phyloP scores from a whole-genome alignment of 2,329 filamentous ascomycete genomes.

The Venturiaceae sp. region DNA sequence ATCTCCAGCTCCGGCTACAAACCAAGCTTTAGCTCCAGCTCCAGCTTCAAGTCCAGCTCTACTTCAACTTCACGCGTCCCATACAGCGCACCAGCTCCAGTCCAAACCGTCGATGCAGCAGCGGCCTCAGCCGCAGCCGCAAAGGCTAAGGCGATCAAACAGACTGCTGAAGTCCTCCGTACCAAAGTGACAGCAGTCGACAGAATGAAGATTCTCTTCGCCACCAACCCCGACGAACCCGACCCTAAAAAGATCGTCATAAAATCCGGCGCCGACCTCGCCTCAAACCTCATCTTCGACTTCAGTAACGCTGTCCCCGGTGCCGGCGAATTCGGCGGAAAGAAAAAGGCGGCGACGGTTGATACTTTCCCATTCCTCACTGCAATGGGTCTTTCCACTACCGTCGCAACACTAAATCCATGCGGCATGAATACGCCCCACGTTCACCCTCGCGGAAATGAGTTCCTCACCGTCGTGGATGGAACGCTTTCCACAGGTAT shows the following conservation, averaged over 20 bases:
- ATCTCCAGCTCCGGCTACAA: constrained; percentile 9
- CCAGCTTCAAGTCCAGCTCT: constrained; percentile 10
- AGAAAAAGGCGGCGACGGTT: constrained; percentile 19
- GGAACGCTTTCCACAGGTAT: constrained; percentile 33
- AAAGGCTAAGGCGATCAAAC: constrained; percentile 15
- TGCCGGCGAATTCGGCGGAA: constrained; percentile 11
- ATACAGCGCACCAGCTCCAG: not conserved
- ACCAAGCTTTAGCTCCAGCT: constrained; percentile 8
- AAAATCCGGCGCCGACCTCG: constrained; percentile 20
- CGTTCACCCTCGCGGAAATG: constrained; percentile 38
- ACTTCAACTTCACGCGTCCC: no score
- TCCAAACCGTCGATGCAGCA: constrained; percentile 7
- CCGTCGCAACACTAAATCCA: constrained; percentile 28
- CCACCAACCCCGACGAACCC: constrained; percentile 12
- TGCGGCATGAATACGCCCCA: constrained; percentile 40
- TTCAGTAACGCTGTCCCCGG: constrained; percentile 33
- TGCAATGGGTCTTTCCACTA: constrained; percentile 27
- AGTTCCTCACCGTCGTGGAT: constrained; percentile 35
- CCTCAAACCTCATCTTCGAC: constrained; percentile 52
- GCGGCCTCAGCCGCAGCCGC: constrained; percentile 8
- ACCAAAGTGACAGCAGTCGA: constrained; percentile 24
- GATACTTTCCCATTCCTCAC: constrained; percentile 29
- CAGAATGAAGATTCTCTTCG: constrained; percentile 26
- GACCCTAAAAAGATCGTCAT: constrained; percentile 11
- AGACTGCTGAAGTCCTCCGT: constrained; percentile 19